These are phyloP conservation scores for Penicillium palitans DNA, from an alignment of 2,329 filamentous ascomycete species.

Conservation along the genomic window DNA sequence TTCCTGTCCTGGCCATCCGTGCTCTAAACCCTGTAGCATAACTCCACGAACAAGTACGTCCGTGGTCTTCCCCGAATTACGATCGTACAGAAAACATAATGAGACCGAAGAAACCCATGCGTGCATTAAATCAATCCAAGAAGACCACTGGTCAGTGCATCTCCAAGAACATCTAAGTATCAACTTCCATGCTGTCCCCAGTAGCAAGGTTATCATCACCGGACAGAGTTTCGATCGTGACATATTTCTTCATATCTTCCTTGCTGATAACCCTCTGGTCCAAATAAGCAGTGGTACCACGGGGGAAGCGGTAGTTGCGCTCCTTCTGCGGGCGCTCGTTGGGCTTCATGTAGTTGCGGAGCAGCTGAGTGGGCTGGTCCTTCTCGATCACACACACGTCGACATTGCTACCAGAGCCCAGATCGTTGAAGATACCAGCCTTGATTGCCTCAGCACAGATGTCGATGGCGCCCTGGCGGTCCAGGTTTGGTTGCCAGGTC, in stretches of 20 bases:
- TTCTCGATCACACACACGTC: conserved; percentile 94
- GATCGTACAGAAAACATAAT: conserved; percentile 7
- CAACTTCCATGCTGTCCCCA: conserved; percentile 66
- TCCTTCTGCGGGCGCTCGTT: conserved; percentile 90
- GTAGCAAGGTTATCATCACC: conserved; percentile 62
- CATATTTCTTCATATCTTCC: conserved; percentile 90
- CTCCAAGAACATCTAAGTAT: conserved; percentile 40
- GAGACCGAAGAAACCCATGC: conserved; percentile 14
- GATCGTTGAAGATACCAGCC: conserved; percentile 97
- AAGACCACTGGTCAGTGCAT: conserved; percentile 15
- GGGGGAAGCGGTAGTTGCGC: conserved; percentile 85
- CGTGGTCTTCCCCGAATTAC: conserved; percentile 6
- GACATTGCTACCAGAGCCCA: conserved; percentile 95
- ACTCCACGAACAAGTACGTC: conserved; percentile 1
- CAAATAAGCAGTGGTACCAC: conserved; percentile 91
- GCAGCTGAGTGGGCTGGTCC: conserved; percentile 83
- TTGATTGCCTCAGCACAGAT: conserved; percentile 84
- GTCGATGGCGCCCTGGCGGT: conserved; percentile 76
- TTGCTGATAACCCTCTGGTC: conserved; percentile 96
- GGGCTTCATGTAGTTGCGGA: conserved; percentile 89
- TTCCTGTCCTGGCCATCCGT: neutral
- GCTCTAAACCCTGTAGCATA: conserved; percentile 7
- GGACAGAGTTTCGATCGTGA: conserved; percentile 83
- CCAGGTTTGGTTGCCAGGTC: conserved; percentile 80
- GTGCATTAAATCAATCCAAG: conserved; percentile 20